A percentile compares a stretch with the other conserved stretches of the same genome.
Conservation (phyloP, 164 flowering plant genomes). For the Pachysandra terminalis region DNA sequence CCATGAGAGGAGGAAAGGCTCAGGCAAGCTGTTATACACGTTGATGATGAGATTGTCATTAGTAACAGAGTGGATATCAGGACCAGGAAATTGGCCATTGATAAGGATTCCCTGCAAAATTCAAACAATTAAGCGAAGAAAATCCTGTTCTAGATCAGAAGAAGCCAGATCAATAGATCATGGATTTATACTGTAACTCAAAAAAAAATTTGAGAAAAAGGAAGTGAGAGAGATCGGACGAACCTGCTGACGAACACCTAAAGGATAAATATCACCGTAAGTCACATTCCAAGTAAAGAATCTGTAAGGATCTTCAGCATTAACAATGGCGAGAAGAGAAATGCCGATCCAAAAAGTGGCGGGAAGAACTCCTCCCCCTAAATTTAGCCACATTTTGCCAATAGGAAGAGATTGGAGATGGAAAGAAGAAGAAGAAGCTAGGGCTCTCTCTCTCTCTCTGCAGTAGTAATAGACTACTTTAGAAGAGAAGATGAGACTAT, state of each 20-base stretch:
- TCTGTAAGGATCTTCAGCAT: slow-evolving; percentile 57
- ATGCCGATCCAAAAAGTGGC: not conserved
- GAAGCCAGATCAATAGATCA: not conserved
- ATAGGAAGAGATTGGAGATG: not conserved
- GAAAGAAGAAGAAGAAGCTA: not conserved
- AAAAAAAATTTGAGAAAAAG: no score
- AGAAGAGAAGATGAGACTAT: no score
- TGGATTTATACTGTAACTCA: not conserved
- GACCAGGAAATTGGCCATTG: slow-evolving; percentile 87
- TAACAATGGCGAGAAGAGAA: not conserved
- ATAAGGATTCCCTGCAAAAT: slow-evolving; percentile 64
- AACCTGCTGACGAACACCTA: slow-evolving; percentile 66
- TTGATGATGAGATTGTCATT: slow-evolving; percentile 77
- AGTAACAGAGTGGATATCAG: slow-evolving; percentile 63
- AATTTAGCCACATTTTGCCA: not conserved
- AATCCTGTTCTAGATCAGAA: not conserved
- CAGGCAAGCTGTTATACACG: slow-evolving; percentile 58
- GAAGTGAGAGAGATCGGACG: not conserved
- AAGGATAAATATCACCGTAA: slow-evolving; percentile 58
- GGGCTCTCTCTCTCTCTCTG: no score
- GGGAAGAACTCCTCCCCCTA: not conserved
- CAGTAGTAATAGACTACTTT: no score
- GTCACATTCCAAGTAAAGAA: slow-evolving; percentile 56
- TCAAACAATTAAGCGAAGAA: not conserved
- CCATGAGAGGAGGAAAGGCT: slow-evolving; percentile 89